Evolutionary conservation across 2,329 filamentous ascomycete genomes (phyloP), one percentile per base, ranked within the genome.

Genomic region (Paraconiothyrium sp.): DNA sequence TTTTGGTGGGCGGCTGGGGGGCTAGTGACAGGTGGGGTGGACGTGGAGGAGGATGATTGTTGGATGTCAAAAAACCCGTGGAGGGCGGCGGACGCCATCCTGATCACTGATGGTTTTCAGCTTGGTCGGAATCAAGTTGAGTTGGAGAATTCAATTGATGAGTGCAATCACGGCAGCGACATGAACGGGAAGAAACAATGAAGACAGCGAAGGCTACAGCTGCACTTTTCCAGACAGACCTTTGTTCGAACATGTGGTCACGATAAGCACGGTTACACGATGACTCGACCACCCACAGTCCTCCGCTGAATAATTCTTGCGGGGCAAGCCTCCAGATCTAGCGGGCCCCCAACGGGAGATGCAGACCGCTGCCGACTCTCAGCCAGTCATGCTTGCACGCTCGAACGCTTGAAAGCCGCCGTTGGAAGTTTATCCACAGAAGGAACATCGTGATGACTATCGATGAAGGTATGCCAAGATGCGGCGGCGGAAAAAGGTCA

Each of bases 1-100:
- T 77, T 76, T 43, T 72, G 73, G 56, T 64, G 72, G 46, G 78
- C 78, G 8, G 78, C 72, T 30, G 79, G 75, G 11, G 81, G 81
- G 37, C 72, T 80, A 30, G 76, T 60, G 43, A 83, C 69, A 4
- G 68, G 61, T 14, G 72, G 64, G 6, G 67, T 61, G 2, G 52
- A 34, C 6, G 51, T 34, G 13, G 49, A 27, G 6, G 51, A 54
- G 32, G 52, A 55, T 1, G 49, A 39, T 24, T 44, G 52, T 44
- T 84, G 80, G 30, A 84, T 78, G 49, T 81, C 76, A 56, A 84
- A 73, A 30, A 83, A 69, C 22, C 77, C 74, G 22, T 79, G 79
- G 27, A 84, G 71, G 65, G 66, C 24, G 62, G 73, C 52, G 13
- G 78, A 66, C 47, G 78, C 67, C 78, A 82, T 82, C 20, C 41